Base-by-base conservation (phyloP, 2,329 filamentous ascomycete species). In the Fusarium buharicum region DNA sequence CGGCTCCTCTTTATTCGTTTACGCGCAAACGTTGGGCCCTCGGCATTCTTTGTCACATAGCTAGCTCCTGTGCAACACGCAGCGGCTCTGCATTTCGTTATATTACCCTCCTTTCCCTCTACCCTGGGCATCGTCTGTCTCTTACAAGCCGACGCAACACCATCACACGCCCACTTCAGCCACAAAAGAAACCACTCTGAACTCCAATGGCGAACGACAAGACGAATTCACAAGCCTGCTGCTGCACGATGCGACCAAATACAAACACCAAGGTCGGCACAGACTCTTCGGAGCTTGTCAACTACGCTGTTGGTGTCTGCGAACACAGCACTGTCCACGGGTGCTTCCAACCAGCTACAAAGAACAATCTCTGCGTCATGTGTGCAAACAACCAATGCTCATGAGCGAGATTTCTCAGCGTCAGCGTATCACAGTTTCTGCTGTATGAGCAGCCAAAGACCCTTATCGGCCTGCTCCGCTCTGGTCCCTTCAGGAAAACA, bases 301-400 rank as follows among this genome's bases (percentile, higher is more conserved):
- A 71, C 36, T 55, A 54, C 20, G 67, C 68, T 38, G 58, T 70
- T 24, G 56, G 58, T 9, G 46, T 71, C 16, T 71, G 68, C 45
- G 67, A 64, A 47, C 68, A 71, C 43, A 66, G 54, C 20, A 40
- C 66, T 34, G 47, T 66, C n/a, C 68, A 71, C 47, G 62, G 66
- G 36, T 71, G 68, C 52, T 58, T 53, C 36, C 58, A 67, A 22
- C 54, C 54, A 16, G 64, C 60, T 18, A 55, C 62, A 12, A 65
- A 62, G 18, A 56, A 58, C 16, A 59, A 30, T 4, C 67, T 67
- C 34, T 71, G 68, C 54, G 59, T 59, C 31, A 71, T 71, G 68
- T 71, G 68, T 33, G 60, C 63, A 24, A 24, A 24, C 22, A 24
- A 24, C 22, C 22, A 24, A 24, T 18, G 52, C 52, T 28, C 67